Conservation (phyloP, 148 eudicot genomes). For the Oxyria digyna region DNA sequence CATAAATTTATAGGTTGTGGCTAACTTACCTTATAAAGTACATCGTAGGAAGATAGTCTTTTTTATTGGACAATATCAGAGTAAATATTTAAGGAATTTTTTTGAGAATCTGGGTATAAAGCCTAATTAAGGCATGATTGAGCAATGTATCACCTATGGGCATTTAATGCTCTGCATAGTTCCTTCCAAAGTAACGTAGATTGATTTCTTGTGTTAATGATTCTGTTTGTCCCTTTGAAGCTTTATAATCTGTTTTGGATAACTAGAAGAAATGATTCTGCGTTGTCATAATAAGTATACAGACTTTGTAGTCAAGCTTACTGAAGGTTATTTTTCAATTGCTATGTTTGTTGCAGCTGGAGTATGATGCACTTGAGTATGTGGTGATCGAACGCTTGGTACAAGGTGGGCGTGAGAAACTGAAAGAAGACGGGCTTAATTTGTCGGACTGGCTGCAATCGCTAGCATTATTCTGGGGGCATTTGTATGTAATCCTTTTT, state of each 20-base stretch:
- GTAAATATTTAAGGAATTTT: background rate
- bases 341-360: conserved; percentile 44
- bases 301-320: background rate
- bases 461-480: conserved; percentile 99
- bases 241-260: background rate
- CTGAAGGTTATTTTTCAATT: background rate
- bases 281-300: background rate
- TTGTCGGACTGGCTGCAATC: conserved; percentile 99
- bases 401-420: conserved; percentile 85
- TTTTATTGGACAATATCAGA: background rate
- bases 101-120: background rate
- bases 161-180: background rate
- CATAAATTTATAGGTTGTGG: no score
- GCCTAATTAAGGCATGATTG: background rate
- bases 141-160: background rate
- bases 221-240: background rate
- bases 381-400: conserved; percentile 94
- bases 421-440: conserved; percentile 94
- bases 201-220: background rate
- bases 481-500: conserved; percentile 53
- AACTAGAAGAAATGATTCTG: background rate
- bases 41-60: background rate
- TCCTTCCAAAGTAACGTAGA: background rate
- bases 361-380: conserved; percentile 92
- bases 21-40: no score